Evolutionary conservation across 176 grass and related monocot genomes (phyloP).

Genomic region (Oryza rufipogon): DNA sequence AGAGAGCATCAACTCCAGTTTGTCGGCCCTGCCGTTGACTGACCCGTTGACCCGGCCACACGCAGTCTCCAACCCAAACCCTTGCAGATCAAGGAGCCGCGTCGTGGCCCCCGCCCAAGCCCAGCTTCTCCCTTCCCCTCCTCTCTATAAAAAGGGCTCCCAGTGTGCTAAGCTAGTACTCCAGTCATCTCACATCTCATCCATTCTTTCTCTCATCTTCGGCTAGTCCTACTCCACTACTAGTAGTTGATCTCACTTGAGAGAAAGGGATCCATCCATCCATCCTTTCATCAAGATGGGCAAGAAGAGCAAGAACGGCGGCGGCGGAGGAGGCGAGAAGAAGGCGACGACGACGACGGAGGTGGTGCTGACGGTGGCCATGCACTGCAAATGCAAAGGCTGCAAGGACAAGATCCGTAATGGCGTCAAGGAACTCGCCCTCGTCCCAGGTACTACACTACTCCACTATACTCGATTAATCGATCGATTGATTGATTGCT

Average conservation of each 20-base stretch:
- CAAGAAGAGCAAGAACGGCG: slow-evolving; percentile 24
- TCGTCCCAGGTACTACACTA: neutral
- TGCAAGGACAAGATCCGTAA: slow-evolving; percentile 39
- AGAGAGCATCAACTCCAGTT: too few relatives aligned
- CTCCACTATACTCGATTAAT: too few relatives aligned
- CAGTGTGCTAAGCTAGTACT: neutral
- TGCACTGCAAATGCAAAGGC: slow-evolving; percentile 50
- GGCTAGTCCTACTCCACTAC: too few relatives aligned
- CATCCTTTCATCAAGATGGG: neutral
- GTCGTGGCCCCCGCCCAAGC: too few relatives aligned
- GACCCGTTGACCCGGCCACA: too few relatives aligned
- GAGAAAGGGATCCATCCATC: too few relatives aligned
- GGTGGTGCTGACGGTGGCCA: slow-evolving; percentile 46
- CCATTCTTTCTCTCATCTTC: neutral
- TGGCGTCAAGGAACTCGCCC: slow-evolving; percentile 18
- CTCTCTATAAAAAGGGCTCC: neutral
- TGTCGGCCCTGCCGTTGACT: too few relatives aligned
- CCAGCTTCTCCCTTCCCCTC: too few relatives aligned
- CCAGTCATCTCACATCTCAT: neutral
- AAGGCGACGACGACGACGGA: neutral
- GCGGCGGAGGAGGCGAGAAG: too few relatives aligned
- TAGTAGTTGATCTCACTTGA: neutral
- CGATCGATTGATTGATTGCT: too few relatives aligned
- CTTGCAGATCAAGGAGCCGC: too few relatives aligned
- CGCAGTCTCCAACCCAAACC: too few relatives aligned